Evolutionary conservation across 805 yeast species (phyloP).

Genomic region (Torulaspora quercuum): DNA sequence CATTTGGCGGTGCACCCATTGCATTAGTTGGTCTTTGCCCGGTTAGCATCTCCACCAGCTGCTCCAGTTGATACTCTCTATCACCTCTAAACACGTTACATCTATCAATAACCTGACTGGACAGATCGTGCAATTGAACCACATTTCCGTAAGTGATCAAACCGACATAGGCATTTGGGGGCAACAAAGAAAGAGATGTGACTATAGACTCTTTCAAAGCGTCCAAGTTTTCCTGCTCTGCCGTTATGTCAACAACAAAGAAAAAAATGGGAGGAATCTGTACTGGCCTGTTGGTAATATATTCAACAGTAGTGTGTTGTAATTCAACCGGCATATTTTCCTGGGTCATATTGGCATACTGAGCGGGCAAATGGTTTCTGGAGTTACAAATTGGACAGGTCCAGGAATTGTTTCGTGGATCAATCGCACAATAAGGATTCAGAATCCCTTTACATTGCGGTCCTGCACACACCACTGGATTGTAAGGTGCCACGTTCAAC

Average conservation of each 20-base stretch:
- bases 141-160: constrained; percentile 82
- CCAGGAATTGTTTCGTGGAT: constrained; percentile 74
- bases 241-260: constrained; percentile 84
- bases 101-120: constrained; percentile 63
- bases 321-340: constrained; percentile 82
- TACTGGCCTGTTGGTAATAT: constrained; percentile 75
- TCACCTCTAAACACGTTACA: constrained; percentile 85
- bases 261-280: constrained; percentile 81
- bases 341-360: constrained; percentile 70
- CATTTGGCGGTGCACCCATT: constrained; percentile 30
- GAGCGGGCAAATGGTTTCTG: constrained; percentile 78
- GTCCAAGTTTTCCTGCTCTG: constrained; percentile 80
- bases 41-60: constrained; percentile 60
- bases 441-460: constrained; percentile 78
- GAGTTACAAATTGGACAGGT: constrained; percentile 76
- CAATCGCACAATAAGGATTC: constrained; percentile 83
- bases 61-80: constrained; percentile 64
- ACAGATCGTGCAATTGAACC: constrained; percentile 84
- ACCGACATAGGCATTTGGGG: constrained; percentile 87
- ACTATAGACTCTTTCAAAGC: constrained; percentile 79
- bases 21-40: constrained; percentile 46
- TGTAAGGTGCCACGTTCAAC: constrained; percentile 74
- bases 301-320: constrained; percentile 75
- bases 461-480: constrained; percentile 75
- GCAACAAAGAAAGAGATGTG: constrained; percentile 71